Evolutionary conservation across 306 rosid genomes (phyloP), one percentile per base, ranked within the genome.

Genomic region (Abrus pulchellus): DNA sequence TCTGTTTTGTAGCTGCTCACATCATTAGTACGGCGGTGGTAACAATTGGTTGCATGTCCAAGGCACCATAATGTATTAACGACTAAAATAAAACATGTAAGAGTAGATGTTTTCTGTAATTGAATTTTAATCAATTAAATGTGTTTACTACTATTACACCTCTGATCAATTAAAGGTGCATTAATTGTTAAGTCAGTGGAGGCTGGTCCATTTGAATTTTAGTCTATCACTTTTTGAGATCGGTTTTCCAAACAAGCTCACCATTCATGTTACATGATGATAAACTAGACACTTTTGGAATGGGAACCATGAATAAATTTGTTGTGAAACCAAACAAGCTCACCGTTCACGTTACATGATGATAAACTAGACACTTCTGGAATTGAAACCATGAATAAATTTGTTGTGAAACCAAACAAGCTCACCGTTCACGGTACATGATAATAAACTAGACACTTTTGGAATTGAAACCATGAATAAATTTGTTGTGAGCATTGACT

Each of bases 11-110:
- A 95, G 99, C 86, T 95, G 91, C 94, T 95, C 36, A 90, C 92
- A 32, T 95, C 99, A 6, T 87, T 95, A 69, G 86, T 95, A 9
- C 90, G 99, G 79, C 83, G 97, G 82, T 94, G 99, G 99, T 94
- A 91, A 85, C 47, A 2, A 20, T 14, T 52, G 44, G 36, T 6
- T 73, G 79, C 68, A 75, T 75, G 59, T 41, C 56, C 78, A 70
- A 33, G 71, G 69, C 10, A 29, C 60, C 5, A 5, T 79, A 71
- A 49, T 53, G 77, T 79, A 73, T 20, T 78, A 14, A 61, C 1
- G 2, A 55, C 59, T 79, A 78, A 62, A 50, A 28, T 68, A 69
- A 68, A 74, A 49, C 76, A 70, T 70, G 77, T 79, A 75, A 69
- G 74, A 53, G 67, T 10, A 47, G n/a, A 20, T 79, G 71, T 65